These are phyloP conservation scores for Kurtzmaniella natalensis DNA, from an alignment of 1,139 yeast genomes.

Conservation along the genomic window DNA sequence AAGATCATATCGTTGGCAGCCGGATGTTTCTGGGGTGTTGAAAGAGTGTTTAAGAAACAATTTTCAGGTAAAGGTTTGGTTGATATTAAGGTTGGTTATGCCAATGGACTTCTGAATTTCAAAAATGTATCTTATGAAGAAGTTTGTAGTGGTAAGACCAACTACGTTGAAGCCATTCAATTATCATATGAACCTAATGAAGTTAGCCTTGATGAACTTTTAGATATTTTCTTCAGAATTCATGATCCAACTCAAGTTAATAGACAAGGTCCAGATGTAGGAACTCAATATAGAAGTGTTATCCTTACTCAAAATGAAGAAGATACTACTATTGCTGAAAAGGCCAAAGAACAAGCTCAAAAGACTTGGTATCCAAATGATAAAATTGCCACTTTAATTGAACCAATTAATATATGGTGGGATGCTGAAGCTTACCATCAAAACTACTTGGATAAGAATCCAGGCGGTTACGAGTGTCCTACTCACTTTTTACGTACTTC, in stretches of 20 bases:
- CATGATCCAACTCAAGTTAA: constrained; percentile 67
- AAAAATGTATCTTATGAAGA: constrained; percentile 63
- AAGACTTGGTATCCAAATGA: constrained; percentile 42
- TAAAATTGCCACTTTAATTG: constrained; percentile 56
- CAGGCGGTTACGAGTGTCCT: constrained; percentile 85
- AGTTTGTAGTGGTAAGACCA: constrained; percentile 73
- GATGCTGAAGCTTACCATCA: constrained; percentile 97
- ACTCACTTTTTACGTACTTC: constrained; percentile 65
- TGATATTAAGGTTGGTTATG: constrained; percentile 83
- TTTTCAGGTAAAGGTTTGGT: constrained; percentile 59
- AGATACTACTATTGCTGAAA: constrained; percentile 25
- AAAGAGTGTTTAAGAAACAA: constrained; percentile 71
- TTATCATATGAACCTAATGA: constrained; percentile 71
- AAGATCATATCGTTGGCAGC: constrained; percentile 64
- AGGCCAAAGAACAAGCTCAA: constrained; percentile 29
- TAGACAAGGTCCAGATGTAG: constrained; percentile 77
- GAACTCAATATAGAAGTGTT: constrained; percentile 82
- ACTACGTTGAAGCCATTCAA: constrained; percentile 77
- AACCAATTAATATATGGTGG: constrained; percentile 65
- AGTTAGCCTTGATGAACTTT: constrained; percentile 55
- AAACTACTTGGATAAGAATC: constrained; percentile 69
- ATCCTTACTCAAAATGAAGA: constrained; percentile 58
- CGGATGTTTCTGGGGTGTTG: constrained; percentile 97
- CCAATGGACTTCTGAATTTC: constrained; percentile 59
- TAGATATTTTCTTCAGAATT: constrained; percentile 83